These are phyloP conservation scores for Chaetomium strumarium DNA, from an alignment of 2,329 filamentous ascomycete genomes.

Conservation along the genomic window DNA sequence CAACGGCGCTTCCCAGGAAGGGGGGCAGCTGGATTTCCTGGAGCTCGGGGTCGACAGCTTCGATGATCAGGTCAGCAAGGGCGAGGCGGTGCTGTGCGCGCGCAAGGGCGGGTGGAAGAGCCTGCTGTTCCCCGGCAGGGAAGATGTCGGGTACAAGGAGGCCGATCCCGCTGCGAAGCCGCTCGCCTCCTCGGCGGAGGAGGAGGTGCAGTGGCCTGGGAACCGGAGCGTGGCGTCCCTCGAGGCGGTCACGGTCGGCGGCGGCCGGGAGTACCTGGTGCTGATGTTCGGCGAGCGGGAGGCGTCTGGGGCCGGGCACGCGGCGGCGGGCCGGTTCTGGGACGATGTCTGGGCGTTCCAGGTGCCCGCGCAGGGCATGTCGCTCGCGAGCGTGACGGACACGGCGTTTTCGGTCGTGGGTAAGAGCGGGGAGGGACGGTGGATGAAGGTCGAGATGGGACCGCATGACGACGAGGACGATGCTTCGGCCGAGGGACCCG, in stretches of 20 bases:
- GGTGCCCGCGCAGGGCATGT: constrained; percentile 50
- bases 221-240: constrained; percentile 49
- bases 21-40: constrained; percentile 64
- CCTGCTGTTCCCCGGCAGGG: constrained; percentile 32
- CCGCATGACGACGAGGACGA: constrained; percentile 49
- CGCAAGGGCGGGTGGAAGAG: constrained; percentile 50
- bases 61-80: constrained; percentile 41
- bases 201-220: constrained; percentile 40
- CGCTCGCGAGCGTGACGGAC: constrained; percentile 49
- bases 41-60: constrained; percentile 52
- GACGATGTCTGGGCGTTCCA: constrained; percentile 61
- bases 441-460: constrained; percentile 43
- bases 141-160: constrained; percentile 26
- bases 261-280: constrained; percentile 57
- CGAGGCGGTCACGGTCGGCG: constrained; percentile 51
- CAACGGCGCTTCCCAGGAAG: constrained; percentile 63
- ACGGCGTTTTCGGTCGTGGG: constrained; percentile 50
- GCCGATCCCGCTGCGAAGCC: constrained; percentile 30
- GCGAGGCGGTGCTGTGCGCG: constrained; percentile 46
- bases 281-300: constrained; percentile 54
- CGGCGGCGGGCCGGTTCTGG: constrained; percentile 48
- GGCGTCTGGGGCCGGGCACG: constrained; percentile 44
- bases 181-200: constrained; percentile 10
- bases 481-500: constrained; percentile 41
- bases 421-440: constrained; percentile 52